Base-by-base conservation (phyloP, 768 basidiomycete genomes). In the Auriscalpium microsporum region DNA sequence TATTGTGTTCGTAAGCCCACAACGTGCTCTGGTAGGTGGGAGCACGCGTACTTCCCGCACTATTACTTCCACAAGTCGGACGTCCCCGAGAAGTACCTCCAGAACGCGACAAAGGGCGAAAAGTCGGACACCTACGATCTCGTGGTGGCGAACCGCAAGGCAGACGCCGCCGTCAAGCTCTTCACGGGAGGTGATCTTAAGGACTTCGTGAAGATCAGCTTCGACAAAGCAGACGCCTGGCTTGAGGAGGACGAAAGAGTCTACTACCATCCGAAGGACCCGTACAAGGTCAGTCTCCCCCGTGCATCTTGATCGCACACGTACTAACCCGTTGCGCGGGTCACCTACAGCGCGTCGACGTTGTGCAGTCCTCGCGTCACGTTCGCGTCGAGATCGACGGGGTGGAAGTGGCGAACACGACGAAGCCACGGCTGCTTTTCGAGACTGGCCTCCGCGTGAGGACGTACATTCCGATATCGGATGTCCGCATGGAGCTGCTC, bases 241-340 rank as follows among this genome's bases (percentile, higher is more conserved):
- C 82, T 84, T 51, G 83, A 86, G 69, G 83, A 86, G 63, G 83
- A 84, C 49, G 82, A 86, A 48, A 66, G 78, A 54, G 75, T 85
- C 35, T 80, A 73, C 55, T 70, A 74, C 2, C 84, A 86, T 56
- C 79, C 82, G 8, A 84, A 80, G 61, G 83, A 86, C 64, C 83
- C 83, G 1, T 86, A 83, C 68, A 86, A 86, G 74, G 84, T 83
- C 3, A 45, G 64, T 56, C 13, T 17, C 46, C 11, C 16, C 9
- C 50, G 19, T 16, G 8, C 36, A 4, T 19, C 14, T 34, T 48
- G 9, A 38, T 16, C 44, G 28, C 19, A 19, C 16, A n/a, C 47
- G 28, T 42, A 17, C 3, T 14, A 44, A 56, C 19, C 45, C 48
- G 48, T 14, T 47, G 48, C 21, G 19, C 4, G 58, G 34, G 23